Conservation (phyloP, 176 grass and related monocot species). For the Chloris gayana region DNA sequence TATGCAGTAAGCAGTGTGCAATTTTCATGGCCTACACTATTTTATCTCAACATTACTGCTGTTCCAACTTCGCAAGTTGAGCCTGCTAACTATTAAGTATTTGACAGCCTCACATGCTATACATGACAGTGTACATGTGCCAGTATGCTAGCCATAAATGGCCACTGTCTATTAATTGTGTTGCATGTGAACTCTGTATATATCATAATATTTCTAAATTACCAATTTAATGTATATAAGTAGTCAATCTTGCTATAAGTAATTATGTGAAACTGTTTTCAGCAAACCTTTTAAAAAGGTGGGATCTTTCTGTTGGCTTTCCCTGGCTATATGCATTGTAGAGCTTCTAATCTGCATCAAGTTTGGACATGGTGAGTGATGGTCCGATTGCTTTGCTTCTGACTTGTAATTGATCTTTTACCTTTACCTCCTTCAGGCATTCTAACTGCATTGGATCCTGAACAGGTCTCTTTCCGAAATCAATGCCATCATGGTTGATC, state of each 20-base stretch:
- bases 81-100: constrained; percentile 4
- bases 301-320: constrained; percentile 95
- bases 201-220: constrained; percentile 23
- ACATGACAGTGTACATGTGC: constrained; percentile 30
- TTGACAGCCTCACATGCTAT: constrained; percentile 34
- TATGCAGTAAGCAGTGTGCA: constrained; percentile 2
- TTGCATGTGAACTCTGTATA: constrained; percentile 25
- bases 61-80: constrained; percentile 24
- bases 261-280: constrained; percentile 34
- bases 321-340: constrained; percentile 93
- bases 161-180: constrained; percentile 11
- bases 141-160: constrained; percentile 22
- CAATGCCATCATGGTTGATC: constrained; percentile 84
- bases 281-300: constrained; percentile 97
- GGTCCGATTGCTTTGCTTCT: not conserved
- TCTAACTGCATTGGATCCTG: constrained; percentile 17
- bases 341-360: constrained; percentile 98
- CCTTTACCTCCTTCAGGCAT: not conserved
- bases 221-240: not conserved
- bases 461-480: constrained; percentile 84
- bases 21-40: constrained; percentile 19
- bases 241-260: not conserved
- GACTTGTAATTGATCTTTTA: not conserved
- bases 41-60: constrained; percentile 20
- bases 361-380: constrained; percentile 72